Conservation (phyloP, 2,329 filamentous ascomycete species). For the Bipolaris bicolor region DNA sequence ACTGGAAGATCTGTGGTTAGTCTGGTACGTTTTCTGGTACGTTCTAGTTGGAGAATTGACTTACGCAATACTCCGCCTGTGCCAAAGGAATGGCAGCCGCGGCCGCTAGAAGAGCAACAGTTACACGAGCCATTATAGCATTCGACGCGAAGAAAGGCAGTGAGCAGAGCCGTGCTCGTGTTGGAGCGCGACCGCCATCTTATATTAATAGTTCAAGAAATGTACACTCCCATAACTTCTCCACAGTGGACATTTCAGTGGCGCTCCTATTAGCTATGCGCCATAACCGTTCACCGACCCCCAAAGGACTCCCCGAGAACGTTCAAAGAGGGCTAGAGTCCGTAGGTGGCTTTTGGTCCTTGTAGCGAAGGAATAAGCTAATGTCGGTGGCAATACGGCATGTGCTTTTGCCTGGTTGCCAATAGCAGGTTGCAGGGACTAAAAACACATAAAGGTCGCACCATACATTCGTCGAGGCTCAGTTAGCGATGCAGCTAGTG, state of each 20-base stretch:
- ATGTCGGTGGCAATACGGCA: not conserved
- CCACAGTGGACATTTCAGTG: not conserved
- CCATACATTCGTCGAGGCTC: not conserved
- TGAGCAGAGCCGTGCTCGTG: not conserved
- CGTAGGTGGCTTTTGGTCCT: not conserved
- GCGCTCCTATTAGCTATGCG: not conserved
- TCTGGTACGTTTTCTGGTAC: not conserved
- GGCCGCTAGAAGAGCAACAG: constrained; percentile 14
- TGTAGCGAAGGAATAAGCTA: not conserved
- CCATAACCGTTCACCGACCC: not conserved
- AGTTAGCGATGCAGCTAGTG: not conserved
- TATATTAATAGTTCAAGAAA: not conserved
- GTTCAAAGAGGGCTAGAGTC: not conserved
- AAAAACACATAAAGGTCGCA: no score
- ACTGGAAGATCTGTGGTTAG: constrained; percentile 9
- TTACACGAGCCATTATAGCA: constrained; percentile 9
- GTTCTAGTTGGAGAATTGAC: not conserved
- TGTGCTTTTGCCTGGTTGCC: not conserved
- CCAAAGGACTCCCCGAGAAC: not conserved
- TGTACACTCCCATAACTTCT: no score
- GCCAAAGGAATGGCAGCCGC: constrained; percentile 7
- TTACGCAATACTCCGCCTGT: constrained; percentile 14
- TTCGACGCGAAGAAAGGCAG: no score
- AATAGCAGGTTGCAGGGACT: not conserved
- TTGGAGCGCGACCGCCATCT: not conserved